Evolutionary conservation across 306 rosid species (phyloP).

Genomic region (Crotalaria pallida): DNA sequence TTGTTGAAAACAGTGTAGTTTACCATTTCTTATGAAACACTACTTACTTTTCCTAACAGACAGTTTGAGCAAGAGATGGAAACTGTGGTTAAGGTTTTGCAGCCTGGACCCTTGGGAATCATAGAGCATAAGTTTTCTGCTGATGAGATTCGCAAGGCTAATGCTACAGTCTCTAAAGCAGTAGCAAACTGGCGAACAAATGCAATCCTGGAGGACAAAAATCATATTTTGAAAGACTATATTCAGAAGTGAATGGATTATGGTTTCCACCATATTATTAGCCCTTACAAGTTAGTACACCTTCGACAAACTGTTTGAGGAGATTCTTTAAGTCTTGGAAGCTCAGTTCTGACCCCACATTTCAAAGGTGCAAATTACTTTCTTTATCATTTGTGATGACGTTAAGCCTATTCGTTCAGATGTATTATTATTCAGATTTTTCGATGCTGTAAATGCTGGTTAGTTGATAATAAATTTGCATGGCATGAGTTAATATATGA

Average conservation of each 20-base stretch:
- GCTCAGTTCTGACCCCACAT: neutral
- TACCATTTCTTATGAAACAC: neutral
- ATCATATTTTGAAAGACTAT: conserved; percentile 42
- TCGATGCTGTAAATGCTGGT: neutral
- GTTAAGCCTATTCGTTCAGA: neutral
- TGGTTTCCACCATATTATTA: neutral
- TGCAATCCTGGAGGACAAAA: conserved; percentile 39
- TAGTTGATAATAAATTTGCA: neutral
- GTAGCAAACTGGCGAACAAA: conserved; percentile 66
- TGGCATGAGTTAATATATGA: neutral
- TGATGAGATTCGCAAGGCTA: conserved; percentile 59
- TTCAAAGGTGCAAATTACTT: neutral
- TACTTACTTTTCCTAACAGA: conserved; percentile 33
- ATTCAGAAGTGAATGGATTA: conserved; percentile 36
- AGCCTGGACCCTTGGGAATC: conserved; percentile 94
- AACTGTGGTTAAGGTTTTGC: conserved; percentile 76
- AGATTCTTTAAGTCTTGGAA: neutral
- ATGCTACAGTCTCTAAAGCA: conserved; percentile 53
- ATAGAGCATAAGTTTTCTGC: conserved; percentile 79
- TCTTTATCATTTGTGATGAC: neutral
- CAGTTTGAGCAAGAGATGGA: conserved; percentile 83
- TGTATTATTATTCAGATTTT: neutral
- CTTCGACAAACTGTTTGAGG: neutral
- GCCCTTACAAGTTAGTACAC: neutral
- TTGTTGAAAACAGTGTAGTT: neutral